Conservation (phyloP, 805 yeast genomes). For the Starmera amethionina region DNA sequence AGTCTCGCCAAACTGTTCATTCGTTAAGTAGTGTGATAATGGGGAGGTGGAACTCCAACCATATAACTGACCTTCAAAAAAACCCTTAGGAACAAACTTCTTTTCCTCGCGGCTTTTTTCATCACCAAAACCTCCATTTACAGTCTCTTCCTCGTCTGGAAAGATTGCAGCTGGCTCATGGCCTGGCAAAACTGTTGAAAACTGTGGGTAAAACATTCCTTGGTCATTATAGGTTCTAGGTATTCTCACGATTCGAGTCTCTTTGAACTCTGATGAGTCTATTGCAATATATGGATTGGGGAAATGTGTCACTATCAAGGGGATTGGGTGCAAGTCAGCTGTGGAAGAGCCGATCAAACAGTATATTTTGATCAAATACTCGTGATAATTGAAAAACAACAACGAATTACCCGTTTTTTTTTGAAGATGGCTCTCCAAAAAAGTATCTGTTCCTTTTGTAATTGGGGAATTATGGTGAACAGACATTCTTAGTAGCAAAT, state of each 20-base stretch:
- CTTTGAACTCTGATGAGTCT: slow-evolving; percentile 18
- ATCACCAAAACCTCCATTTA: not conserved
- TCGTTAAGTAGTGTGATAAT: slow-evolving; percentile 25
- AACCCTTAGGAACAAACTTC: slow-evolving; percentile 28
- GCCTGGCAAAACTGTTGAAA: slow-evolving; percentile 49
- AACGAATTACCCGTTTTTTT: slow-evolving; percentile 11
- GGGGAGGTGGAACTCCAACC: slow-evolving; percentile 50
- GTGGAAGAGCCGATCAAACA: slow-evolving; percentile 8
- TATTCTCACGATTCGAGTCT: slow-evolving; percentile 53
- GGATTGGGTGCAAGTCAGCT: slow-evolving; percentile 21
- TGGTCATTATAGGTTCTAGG: slow-evolving; percentile 39
- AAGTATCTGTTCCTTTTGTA: slow-evolving; percentile 8
- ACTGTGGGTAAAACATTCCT: slow-evolving; percentile 37
- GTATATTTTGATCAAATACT: slow-evolving; percentile 33
- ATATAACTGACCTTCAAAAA: slow-evolving; percentile 31
- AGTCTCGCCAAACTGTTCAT: slow-evolving; percentile 30
- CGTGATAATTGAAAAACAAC: slow-evolving; percentile 61
- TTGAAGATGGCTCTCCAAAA: slow-evolving; percentile 12
- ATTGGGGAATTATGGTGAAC: not conserved
- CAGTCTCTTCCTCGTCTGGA: slow-evolving; percentile 4
- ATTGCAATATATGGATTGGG: slow-evolving; percentile 42
- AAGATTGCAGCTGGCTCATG: slow-evolving; percentile 51
- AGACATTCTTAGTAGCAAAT: too few species aligned
- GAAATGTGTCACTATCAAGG: slow-evolving; percentile 52
- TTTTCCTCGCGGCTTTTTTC: not conserved